Evolutionary conservation across 257 asterid genomes (phyloP).

Genomic region (Rubia yunnanensis): DNA sequence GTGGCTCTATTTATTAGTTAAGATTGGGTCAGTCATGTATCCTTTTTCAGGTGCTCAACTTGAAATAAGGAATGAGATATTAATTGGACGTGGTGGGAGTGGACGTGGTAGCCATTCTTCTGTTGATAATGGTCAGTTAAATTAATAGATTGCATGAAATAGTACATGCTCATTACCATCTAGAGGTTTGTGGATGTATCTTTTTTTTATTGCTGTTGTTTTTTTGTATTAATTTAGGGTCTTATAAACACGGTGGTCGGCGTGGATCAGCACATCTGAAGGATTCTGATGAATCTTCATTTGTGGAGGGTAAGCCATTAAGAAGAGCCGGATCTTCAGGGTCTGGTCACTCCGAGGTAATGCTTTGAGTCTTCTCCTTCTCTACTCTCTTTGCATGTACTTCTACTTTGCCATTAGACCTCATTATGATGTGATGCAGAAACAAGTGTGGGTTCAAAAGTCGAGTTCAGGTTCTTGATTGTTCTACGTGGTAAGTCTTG

Average conservation of each 20-base stretch:
- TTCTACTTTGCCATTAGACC: slow-evolving; percentile 5
- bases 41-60: slow-evolving; percentile 36
- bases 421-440: slow-evolving; percentile 41
- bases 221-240: slow-evolving; percentile 38
- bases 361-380: slow-evolving; percentile 9
- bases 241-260: slow-evolving; percentile 58
- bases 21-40: slow-evolving; percentile 6
- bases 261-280: slow-evolving; percentile 52
- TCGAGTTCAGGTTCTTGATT: slow-evolving; percentile 70
- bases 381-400: neutral
- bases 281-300: slow-evolving; percentile 53
- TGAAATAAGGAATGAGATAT: slow-evolving; percentile 40
- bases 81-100: slow-evolving; percentile 32
- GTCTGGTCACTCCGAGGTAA: slow-evolving; percentile 60
- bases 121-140: slow-evolving; percentile 56
- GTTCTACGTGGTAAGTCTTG: slow-evolving; percentile 39
- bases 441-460: slow-evolving; percentile 97
- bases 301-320: slow-evolving; percentile 49
- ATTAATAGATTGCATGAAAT: slow-evolving; percentile 10
- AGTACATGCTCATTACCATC: neutral
- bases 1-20: neutral
- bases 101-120: slow-evolving; percentile 54
- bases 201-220: slow-evolving; percentile 2
- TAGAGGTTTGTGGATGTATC: neutral
- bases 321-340: slow-evolving; percentile 64